Base-by-base conservation (phyloP, 129 eudicot genomes). In the Flaveria sonorensis region DNA sequence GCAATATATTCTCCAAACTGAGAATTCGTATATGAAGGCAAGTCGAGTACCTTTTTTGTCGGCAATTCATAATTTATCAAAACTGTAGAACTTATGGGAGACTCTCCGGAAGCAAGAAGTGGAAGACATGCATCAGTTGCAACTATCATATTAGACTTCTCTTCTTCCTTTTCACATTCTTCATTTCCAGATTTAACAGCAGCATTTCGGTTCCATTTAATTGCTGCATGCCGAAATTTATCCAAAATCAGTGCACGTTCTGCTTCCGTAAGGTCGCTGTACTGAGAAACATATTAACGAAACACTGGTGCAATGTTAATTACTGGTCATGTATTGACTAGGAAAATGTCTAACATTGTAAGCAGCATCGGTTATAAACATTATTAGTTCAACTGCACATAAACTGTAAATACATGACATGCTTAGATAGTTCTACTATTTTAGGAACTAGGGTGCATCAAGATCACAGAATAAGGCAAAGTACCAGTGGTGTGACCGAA, bases 61-160 rank as follows among this genome's bases (percentile, higher is more conserved):
- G 97, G 99, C 28, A 91, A 82, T 86, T 94, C 92, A 59, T 87
- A 94, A 77, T 94, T 94, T 76, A 94, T 91, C 76, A 94, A 80
- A 62, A 91, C 79, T 57, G 89, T 92, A 80, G 96, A 92, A 81
- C 78, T 67, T 21, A 91, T 70, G 39, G 96, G 90, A 10, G 92
- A 84, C 65, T 95, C 99, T 68, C 91, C 93, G 3, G 94, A 85
- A 40, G 87, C 78, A 81, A 89, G 48, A 72, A 91, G 87, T 9
- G 99, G 99, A 82, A 95, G 94, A 80, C 99, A 89, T 30, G 89
- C 85, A 85, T 94, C 98, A 2, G 98, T 91, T 13, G 90, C 88
- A 50, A 91, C 89, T n/a, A 94, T 81, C 93, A 91, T 73, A 59
- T 81, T 89, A 36, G 97, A 94, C 76, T 91, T 91, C 8, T 68